phyloP scores from a whole-genome alignment of 768 basidiomycete genomes.

The Goffeauzyma gilvescens region DNA sequence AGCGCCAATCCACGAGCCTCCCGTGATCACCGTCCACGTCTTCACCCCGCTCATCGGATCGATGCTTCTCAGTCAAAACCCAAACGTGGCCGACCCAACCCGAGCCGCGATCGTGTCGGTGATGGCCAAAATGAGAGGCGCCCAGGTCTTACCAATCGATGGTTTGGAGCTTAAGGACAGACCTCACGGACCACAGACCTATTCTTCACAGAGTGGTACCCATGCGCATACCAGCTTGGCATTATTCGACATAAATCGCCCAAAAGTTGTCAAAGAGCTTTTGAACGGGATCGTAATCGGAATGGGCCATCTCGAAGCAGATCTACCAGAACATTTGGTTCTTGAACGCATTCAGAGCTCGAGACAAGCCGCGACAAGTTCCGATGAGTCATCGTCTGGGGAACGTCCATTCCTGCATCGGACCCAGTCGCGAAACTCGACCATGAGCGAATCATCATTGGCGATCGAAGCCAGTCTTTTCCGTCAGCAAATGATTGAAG shows the following conservation, averaged over 20 bases:
- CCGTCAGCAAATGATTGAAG: constrained; percentile 37
- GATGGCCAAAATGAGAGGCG: constrained; percentile 48
- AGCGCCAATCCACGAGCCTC: constrained; percentile 15
- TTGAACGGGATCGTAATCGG: constrained; percentile 73
- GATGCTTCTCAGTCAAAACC: constrained; percentile 62
- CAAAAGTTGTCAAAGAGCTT: constrained; percentile 43
- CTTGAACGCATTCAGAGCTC: background rate
- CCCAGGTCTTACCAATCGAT: too few relatives aligned
- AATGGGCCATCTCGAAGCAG: constrained; percentile 53
- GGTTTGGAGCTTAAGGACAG: too few relatives aligned
- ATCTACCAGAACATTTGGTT: constrained; percentile 18
- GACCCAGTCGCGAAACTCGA: constrained; percentile 8
- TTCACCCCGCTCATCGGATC: constrained; percentile 86
- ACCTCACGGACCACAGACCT: constrained; percentile 16
- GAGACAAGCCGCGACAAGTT: background rate
- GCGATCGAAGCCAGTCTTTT: constrained; percentile 12
- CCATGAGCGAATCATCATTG: background rate
- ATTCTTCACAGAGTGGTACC: constrained; percentile 24
- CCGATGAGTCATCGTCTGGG: background rate
- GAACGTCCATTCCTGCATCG: too few relatives aligned
- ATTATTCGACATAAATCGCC: too few relatives aligned
- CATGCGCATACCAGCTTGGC: constrained; percentile 27
- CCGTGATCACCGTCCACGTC: constrained; percentile 48
- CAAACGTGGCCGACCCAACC: constrained; percentile 51
- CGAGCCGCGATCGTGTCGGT: constrained; percentile 61